Base-by-base conservation (phyloP, 176 grass and related monocot species). In the Tuctoria greenei region DNA sequence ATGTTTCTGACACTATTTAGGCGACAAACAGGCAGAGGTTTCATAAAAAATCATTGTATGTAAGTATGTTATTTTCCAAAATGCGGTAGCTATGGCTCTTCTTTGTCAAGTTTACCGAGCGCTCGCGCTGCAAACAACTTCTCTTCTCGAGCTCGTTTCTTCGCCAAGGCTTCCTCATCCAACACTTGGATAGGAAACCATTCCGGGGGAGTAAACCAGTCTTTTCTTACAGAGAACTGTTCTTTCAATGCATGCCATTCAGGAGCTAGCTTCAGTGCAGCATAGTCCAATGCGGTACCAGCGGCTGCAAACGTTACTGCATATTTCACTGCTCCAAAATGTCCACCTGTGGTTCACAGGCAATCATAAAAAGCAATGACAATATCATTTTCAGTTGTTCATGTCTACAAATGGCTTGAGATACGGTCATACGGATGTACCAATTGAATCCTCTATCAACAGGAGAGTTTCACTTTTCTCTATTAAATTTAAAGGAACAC, bases 181-280 rank as follows among this genome's bases (percentile, higher is more conserved):
- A 99, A 66, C 60, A 95, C 87, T 80, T 95, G 88, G 25, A 99
- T 92, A 2, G 95, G 89, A 5, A 80, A 99, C 95, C 89, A 99
- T 45, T 90, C 91, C 0, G 95, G 89, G 16, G 92, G 67, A 24
- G 23, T 86, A 74, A 90, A 79, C 91, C 86, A 88, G 68, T 76
- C 84, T 62, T 87, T 74, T n/a, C 87, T 82, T 80, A 10, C 78
- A 6, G 81, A 76, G 2, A 87, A 44, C 17, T 47, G 68, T 23
- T 75, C 84, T 64, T 41, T 83, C 15, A 90, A 68, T 21, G 72
- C 77, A 18, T 60, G 51, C 55, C 86, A 76, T 27, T 85, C 74
- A 57, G 91, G 95, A 9, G 64, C 79, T 21, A 94, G 63, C 79
- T 84, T 89, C 61, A 84, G 16, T 8, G 82, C 63, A 20, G 72